phyloP scores from a whole-genome alignment of 495 filamentous ascomycete species.

The Trichoderma reesei region DNA sequence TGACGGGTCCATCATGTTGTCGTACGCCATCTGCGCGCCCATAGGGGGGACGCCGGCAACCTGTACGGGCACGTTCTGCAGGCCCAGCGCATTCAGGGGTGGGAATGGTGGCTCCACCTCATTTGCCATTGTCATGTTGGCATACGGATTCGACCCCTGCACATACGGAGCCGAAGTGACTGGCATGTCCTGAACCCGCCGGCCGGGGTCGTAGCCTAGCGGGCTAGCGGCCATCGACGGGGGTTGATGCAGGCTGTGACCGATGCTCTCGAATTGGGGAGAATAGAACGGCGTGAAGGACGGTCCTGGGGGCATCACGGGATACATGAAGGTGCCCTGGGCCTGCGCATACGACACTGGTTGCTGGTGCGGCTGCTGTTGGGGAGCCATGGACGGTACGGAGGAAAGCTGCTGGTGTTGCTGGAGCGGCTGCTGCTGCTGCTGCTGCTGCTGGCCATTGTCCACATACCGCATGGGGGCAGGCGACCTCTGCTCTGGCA shows the following conservation, averaged over 20 bases:
- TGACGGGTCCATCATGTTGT: constrained; percentile 20
- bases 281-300: constrained; percentile 13
- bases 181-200: constrained; percentile 13
- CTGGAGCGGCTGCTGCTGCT: not conserved
- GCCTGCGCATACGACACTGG: not conserved
- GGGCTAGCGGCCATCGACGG: constrained; percentile 16
- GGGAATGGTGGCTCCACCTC: constrained; percentile 30
- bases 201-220: not conserved
- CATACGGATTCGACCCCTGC: constrained; percentile 14
- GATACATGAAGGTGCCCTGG: constrained; percentile 10
- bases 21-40: constrained; percentile 15
- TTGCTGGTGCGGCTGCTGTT: not conserved
- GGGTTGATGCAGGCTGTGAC: not conserved
- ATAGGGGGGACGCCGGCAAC: not conserved
- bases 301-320: not conserved
- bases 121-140: constrained; percentile 14
- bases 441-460: constrained; percentile 2
- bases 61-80: constrained; percentile 29
- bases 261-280: constrained; percentile 11
- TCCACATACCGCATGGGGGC: not conserved
- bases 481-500: constrained; percentile 20
- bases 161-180: constrained; percentile 17
- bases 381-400: not conserved
- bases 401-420: not conserved
- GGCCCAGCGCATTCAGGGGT: constrained; percentile 17